Evolutionary conservation across 768 basidiomycete genomes (phyloP).

Genomic region (Naganishia antarctica): DNA sequence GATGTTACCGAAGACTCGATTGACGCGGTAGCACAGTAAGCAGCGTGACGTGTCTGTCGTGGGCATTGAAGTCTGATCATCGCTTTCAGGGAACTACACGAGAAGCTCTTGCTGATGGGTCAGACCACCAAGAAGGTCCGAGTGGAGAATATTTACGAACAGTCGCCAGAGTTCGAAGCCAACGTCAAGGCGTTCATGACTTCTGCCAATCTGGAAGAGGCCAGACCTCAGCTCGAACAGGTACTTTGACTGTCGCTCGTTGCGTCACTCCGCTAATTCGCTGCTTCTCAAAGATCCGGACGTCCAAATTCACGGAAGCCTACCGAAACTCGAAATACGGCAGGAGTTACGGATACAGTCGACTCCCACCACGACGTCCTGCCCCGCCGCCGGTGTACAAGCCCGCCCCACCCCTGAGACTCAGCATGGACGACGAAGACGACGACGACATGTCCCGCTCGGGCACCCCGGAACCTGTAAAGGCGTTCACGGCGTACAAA

Average conservation of each 20-base stretch:
- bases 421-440: slow-evolving; percentile 49
- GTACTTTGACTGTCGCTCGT: not conserved
- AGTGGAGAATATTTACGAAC: slow-evolving; percentile 92
- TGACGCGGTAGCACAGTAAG: slow-evolving; percentile 78
- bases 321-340: slow-evolving; percentile 63
- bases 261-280: not conserved
- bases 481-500: slow-evolving; percentile 43
- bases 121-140: slow-evolving; percentile 96
- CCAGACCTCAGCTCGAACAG: slow-evolving; percentile 50
- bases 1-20: slow-evolving; percentile 84
- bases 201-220: slow-evolving; percentile 62
- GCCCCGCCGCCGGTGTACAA: slow-evolving; percentile 62
- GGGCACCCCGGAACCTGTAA: not conserved
- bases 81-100: slow-evolving; percentile 66
- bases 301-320: slow-evolving; percentile 95
- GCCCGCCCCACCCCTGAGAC: slow-evolving; percentile 64
- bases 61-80: not conserved
- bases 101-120: slow-evolving; percentile 79
- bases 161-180: slow-evolving; percentile 78
- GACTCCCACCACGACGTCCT: slow-evolving; percentile 52
- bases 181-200: slow-evolving; percentile 82
- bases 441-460: slow-evolving; percentile 53
- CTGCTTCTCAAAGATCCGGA: slow-evolving; percentile 63
- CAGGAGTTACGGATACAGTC: slow-evolving; percentile 55
- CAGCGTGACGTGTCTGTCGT: not conserved